phyloP scores from a whole-genome alignment of 2,329 filamentous ascomycete species.

The Nectriaceae sp. region DNA sequence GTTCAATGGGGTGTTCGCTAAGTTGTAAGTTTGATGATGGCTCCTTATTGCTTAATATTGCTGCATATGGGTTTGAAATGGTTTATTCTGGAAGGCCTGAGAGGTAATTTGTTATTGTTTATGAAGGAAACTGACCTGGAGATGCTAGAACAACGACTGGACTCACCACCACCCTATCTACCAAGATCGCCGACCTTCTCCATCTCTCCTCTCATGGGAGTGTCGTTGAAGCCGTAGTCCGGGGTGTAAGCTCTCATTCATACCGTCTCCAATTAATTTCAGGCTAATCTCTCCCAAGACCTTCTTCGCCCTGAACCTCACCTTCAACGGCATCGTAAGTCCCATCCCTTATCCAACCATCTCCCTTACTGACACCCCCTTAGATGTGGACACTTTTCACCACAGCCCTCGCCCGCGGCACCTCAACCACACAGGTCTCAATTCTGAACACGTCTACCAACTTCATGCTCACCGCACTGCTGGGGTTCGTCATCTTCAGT shows the following conservation, averaged over 20 bases:
- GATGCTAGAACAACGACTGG: constrained; percentile 54
- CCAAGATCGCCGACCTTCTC: constrained; percentile 44
- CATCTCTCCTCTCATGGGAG: constrained; percentile 43
- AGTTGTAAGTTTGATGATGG: constrained; percentile 59
- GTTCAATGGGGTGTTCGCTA: constrained; percentile 82
- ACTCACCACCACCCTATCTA: constrained; percentile 52
- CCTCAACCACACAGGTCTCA: constrained; percentile 76
- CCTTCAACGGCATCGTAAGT: constrained; percentile 71
- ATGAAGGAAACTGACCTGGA: no score
- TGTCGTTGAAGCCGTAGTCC: constrained; percentile 50
- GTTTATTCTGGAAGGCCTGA: no score
- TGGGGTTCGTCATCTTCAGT: constrained; percentile 70
- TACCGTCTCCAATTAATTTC: no score
- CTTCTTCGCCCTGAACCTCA: constrained; percentile 75
- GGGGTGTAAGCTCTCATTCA: constrained; percentile 48
- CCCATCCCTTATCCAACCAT: neutral
- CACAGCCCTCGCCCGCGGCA: constrained; percentile 70
- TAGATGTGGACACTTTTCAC: constrained; percentile 86
- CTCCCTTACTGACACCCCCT: constrained; percentile 1
- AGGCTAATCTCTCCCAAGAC: constrained; percentile 43
- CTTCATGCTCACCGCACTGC: constrained; percentile 75
- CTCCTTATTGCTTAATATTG: neutral
- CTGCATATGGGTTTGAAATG: constrained; percentile 3
- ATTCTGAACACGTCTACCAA: constrained; percentile 83
- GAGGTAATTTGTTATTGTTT: no score